Evolutionary conservation across 2,329 filamentous ascomycete species (phyloP).

Genomic region (Talaromyces sp.): DNA sequence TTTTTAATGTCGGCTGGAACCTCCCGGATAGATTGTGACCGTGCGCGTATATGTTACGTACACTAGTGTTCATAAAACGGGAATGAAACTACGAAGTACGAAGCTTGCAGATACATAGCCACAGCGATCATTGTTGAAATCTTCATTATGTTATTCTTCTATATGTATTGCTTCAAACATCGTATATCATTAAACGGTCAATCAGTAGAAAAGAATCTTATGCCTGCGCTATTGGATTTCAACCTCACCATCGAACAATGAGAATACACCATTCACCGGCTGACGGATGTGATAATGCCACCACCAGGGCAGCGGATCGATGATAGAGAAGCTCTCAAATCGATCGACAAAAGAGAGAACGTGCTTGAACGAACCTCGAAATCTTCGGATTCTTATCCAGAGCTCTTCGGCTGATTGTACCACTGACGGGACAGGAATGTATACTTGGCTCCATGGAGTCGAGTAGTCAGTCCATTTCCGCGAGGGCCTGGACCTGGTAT

Average conservation of each 20-base stretch:
- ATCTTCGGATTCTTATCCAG: constrained; percentile 12
- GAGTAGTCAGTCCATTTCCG: not conserved
- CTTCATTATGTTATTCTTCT: not conserved
- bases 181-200: not conserved
- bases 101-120: constrained; percentile 1
- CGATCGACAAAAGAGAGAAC: constrained; percentile 24
- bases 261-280: constrained; percentile 37
- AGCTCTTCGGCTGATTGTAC: constrained; percentile 11
- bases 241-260: not conserved
- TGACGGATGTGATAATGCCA: constrained; percentile 58
- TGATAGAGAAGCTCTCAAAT: constrained; percentile 46
- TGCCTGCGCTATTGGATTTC: not conserved
- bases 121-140: not conserved
- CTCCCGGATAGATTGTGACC: not conserved
- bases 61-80: not conserved
- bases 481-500: not conserved
- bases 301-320: constrained; percentile 58
- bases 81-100: not conserved
- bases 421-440: not conserved
- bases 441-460: not conserved
- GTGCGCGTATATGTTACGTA: not conserved
- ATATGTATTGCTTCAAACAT: not conserved
- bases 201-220: not conserved
- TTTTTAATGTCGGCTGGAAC: constrained; percentile 6
- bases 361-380: constrained; percentile 25